Evolutionary conservation across 2,329 filamentous ascomycete genomes (phyloP), one percentile per base, ranked within the genome.

Genomic region (Aspergillus piperis): DNA sequence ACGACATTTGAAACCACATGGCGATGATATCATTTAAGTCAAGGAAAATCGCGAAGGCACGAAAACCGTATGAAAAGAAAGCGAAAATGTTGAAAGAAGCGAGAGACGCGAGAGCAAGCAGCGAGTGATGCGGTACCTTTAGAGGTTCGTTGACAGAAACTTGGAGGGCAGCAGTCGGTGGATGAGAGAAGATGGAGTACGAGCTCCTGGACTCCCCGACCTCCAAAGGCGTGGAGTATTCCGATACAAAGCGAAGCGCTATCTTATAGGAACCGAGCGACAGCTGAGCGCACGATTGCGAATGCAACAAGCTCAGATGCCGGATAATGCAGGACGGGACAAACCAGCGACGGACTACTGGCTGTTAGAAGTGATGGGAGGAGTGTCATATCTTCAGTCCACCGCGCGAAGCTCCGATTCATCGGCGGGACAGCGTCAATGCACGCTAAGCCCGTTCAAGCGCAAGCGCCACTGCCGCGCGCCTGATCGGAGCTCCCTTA

Each of bases 101-200:
- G 39, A 54, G 39, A 44, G 10, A 19, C 41, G 41, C 41, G 19
- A 23, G 6, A 23, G 19, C 3, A 44, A 15, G 55, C 25, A 36
- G 32, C 32, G 58, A 61, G 49, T 47, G 60, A 39, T 27, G 56
- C 60, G 50, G 49, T 66, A 66, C 64, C 64, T 66, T 62, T 59
- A 11, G 17, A 36, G 32, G 17, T 8, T 13, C 19, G 19, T 44
- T 23, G 19, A 21, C 17, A 6, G 17, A 13, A 44, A 13, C 5
- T 21, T 11, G 6, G 10, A 10, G n/a, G 23, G 7, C n/a, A 30
- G 25, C 25, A 50, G 25, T 30, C 17, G 47, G 11, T 50, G n/a
- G 23, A 32, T 30, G 15, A 50, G 15, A 15, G 25, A 50, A 50
- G 47, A 7, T 19, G 47, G 47, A 10, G 47, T 50, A 32, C 23